Percentiles rank a stretch among this genome's conserved stretches.
phyloP scores from a whole-genome alignment of 306 rosid species.

The Elaeagnus macrophylla region DNA sequence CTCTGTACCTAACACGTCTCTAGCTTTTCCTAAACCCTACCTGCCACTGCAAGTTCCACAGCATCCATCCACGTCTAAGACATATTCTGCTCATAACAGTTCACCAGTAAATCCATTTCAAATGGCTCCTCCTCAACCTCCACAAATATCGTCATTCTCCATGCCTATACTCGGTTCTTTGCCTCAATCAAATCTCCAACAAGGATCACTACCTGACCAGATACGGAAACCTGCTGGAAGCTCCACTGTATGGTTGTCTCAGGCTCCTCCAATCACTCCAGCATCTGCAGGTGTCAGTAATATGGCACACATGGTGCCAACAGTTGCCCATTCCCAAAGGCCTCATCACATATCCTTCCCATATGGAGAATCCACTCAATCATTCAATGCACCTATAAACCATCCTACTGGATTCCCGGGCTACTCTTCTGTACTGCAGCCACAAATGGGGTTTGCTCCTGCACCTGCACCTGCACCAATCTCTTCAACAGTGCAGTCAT shows the following conservation, averaged over 20 bases:
- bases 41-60: conserved; percentile 34
- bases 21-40: conserved; percentile 31
- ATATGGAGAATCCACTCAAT: conserved; percentile 15
- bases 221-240: conserved; percentile 25
- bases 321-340: conserved; percentile 19
- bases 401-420: conserved; percentile 19
- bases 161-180: conserved; percentile 31
- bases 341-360: conserved; percentile 24
- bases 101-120: conserved; percentile 41
- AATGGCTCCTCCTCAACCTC: conserved; percentile 30
- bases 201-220: conserved; percentile 26
- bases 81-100: conserved; percentile 35
- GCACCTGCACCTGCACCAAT: conserved; percentile 22
- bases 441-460: conserved; percentile 37
- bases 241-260: conserved; percentile 31
- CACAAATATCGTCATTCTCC: conserved; percentile 35
- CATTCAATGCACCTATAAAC: conserved; percentile 8
- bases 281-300: conserved; percentile 34
- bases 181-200: conserved; percentile 36
- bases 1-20: conserved; percentile 32
- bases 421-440: conserved; percentile 26
- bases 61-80: conserved; percentile 40
- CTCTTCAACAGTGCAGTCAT: conserved; percentile 35
- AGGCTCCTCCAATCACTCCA: conserved; percentile 1
- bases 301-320: conserved; percentile 39